Conservation (phyloP, 2,329 filamentous ascomycete genomes). For the Talaromyces albobiverticillius region DNA sequence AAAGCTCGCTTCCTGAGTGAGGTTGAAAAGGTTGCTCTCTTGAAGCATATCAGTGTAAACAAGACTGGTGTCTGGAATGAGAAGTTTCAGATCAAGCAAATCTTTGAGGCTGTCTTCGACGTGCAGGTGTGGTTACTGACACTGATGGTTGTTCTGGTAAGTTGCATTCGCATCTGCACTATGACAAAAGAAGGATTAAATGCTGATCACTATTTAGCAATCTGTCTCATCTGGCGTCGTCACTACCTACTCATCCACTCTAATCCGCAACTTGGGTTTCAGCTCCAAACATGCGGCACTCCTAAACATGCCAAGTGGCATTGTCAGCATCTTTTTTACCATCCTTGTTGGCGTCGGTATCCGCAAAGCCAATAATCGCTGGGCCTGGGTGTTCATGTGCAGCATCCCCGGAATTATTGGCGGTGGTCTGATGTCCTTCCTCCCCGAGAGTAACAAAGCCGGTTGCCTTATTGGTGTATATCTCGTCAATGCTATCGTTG, state of each 20-base stretch:
- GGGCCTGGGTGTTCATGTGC: constrained; percentile 41
- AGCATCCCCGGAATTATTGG: constrained; percentile 49
- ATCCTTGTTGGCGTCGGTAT: constrained; percentile 41
- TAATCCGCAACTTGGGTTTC: constrained; percentile 43
- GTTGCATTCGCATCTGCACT: too few relatives aligned
- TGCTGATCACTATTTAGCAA: constrained; percentile 27
- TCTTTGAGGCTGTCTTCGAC: constrained; percentile 46
- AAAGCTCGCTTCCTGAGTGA: constrained; percentile 33
- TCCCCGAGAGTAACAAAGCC: constrained; percentile 37
- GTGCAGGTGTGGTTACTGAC: constrained; percentile 46
- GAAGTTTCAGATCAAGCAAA: constrained; percentile 46
- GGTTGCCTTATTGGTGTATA: constrained; percentile 46
- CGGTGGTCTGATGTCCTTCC: constrained; percentile 36
- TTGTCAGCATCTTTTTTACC: constrained; percentile 40
- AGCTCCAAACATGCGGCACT: constrained; percentile 42
- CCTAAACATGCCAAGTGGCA: constrained; percentile 43
- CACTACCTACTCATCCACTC: constrained; percentile 44
- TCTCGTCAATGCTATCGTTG: constrained; percentile 44
- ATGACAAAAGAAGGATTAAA: constrained; percentile 14
- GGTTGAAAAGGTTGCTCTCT: constrained; percentile 35
- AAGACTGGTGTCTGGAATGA: constrained; percentile 54
- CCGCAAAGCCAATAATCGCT: constrained; percentile 38
- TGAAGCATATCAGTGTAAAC: constrained; percentile 46
- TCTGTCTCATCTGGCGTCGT: constrained; percentile 45
- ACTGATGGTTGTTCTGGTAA: constrained; percentile 22